Conservation (phyloP, 164 flowering plant genomes). For the Sedum album region DNA sequence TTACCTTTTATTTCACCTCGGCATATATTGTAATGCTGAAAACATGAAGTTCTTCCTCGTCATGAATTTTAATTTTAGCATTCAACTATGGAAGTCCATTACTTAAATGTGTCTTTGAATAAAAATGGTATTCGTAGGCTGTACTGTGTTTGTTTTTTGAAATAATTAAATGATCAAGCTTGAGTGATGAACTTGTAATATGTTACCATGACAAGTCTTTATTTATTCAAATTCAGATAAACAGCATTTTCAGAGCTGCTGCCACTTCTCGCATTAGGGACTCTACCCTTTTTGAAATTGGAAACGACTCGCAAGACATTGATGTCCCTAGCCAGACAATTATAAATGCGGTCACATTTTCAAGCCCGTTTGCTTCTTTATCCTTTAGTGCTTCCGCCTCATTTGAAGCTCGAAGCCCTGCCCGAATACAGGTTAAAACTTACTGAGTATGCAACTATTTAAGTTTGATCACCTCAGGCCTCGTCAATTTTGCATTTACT, state of each 20-base stretch:
- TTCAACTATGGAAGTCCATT: neutral
- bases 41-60: too few species aligned
- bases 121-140: neutral
- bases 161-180: neutral
- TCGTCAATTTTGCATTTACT: neutral
- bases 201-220: neutral
- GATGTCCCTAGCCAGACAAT: constrained; percentile 46
- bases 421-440: constrained; percentile 72
- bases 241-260: constrained; percentile 94
- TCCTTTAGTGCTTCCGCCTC: constrained; percentile 84
- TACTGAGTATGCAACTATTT: neutral
- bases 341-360: constrained; percentile 51
- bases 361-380: constrained; percentile 66
- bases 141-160: neutral
- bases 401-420: constrained; percentile 83
- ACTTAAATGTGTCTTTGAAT: neutral
- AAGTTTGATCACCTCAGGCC: neutral
- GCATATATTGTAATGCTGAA: too few species aligned
- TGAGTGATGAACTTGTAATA: neutral
- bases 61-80: too few species aligned
- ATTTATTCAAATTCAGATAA: constrained; percentile 40
- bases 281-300: constrained; percentile 62
- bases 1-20: too few species aligned
- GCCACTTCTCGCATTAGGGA: constrained; percentile 81
- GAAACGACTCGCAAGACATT: constrained; percentile 58